Evolutionary conservation across 73 alveolate species (phyloP).

Genomic region (Paramecium tetraurelia): DNA sequence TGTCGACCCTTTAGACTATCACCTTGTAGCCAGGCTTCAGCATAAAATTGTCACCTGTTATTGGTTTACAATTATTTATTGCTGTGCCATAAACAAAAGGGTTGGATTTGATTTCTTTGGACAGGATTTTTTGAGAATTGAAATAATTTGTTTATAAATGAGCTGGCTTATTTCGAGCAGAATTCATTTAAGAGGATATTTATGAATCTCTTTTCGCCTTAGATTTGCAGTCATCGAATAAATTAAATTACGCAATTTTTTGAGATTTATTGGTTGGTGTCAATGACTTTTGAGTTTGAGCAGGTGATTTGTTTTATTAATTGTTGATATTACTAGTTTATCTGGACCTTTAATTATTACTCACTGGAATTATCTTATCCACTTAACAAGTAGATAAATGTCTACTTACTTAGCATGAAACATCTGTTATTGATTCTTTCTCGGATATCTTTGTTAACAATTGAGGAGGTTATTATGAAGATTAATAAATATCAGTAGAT

Average conservation of each 20-base stretch:
- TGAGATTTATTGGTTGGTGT: not conserved
- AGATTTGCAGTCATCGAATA: not conserved
- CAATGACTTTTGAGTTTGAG: not conserved
- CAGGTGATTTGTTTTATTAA: not conserved
- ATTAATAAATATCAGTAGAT: not conserved
- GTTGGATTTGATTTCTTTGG: not conserved
- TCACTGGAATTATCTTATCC: not conserved
- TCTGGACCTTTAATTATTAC: not conserved
- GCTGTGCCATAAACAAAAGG: slow-evolving; percentile 27
- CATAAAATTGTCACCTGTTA: not conserved
- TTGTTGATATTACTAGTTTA: not conserved
- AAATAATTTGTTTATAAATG: not conserved
- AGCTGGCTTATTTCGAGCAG: not conserved
- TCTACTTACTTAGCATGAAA: not conserved
- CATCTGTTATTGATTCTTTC: not conserved
- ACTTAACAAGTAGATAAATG: slow-evolving; percentile 9
- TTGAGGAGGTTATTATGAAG: not conserved
- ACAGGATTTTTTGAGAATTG: not conserved
- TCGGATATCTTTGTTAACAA: not conserved
- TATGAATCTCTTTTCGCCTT: not conserved
- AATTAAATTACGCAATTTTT: not conserved
- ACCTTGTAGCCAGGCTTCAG: slow-evolving; percentile 31
- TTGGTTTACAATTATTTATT: not conserved
- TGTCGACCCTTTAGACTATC: not conserved
- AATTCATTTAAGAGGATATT: not conserved